Conservation (phyloP, 1,139 yeast genomes). For the Suhomyces chickasaworum region DNA sequence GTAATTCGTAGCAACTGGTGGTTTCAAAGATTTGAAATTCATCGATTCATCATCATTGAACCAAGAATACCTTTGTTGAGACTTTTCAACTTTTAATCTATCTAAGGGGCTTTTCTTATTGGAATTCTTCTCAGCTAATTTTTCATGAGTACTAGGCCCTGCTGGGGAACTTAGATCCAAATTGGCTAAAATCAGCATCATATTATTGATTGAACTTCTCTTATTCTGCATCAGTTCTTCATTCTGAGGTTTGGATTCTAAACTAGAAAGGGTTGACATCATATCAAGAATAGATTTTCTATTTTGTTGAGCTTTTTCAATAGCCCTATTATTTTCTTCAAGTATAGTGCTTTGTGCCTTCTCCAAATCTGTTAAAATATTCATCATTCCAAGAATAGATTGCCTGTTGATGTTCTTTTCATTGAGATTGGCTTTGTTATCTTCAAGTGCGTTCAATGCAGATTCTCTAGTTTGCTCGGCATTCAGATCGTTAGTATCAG, state of each 20-base stretch:
- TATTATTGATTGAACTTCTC: constrained; percentile 18
- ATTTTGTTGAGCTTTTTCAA: constrained; percentile 19
- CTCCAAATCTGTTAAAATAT: constrained; percentile 21
- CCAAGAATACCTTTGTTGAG: constrained; percentile 38
- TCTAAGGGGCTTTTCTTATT: constrained; percentile 1
- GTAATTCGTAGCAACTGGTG: background rate
- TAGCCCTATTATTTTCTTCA: constrained; percentile 15
- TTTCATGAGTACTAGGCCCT: constrained; percentile 6
- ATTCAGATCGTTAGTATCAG: background rate
- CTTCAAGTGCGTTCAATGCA: background rate
- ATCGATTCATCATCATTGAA: constrained; percentile 35
- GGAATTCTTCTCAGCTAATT: background rate
- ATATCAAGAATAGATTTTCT: constrained; percentile 29
- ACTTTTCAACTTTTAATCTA: background rate
- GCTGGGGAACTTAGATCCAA: constrained; percentile 16
- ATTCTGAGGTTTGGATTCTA: constrained; percentile 12
- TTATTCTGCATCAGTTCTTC: constrained; percentile 14
- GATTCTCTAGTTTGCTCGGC: constrained; percentile 6
- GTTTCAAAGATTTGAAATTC: constrained; percentile 17
- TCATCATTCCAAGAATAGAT: constrained; percentile 24
- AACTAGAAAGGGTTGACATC: constrained; percentile 22
- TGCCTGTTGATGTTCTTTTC: constrained; percentile 9
- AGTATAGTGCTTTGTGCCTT: constrained; percentile 16
- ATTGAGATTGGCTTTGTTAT: background rate
- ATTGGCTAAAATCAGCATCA: constrained; percentile 21